Base-by-base conservation (phyloP, 768 basidiomycete species). In the Tylopilus subfusipes region DNA sequence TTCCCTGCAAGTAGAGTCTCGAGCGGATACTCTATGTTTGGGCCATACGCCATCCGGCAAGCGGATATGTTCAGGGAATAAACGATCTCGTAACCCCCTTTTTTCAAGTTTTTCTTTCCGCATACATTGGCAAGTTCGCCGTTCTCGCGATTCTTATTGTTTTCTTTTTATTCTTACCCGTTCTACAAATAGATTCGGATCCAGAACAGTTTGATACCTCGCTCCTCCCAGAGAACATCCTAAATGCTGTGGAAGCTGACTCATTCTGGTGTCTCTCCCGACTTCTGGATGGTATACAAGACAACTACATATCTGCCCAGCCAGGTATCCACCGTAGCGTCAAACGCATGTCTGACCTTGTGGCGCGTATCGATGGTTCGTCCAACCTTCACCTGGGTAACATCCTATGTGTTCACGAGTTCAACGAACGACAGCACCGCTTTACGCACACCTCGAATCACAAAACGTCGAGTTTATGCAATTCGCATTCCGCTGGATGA, bases 401-500 rank as follows among this genome's bases (percentile, higher is more conserved):
- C 7, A 13, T 22, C 18, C 18, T n/a, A 24, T 8, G 14, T 21
- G 43, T 36, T 50, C 11, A 58, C 30, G 18, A 27, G 6, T 33
- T 27, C 31, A 27, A 48, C 43, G 9, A 48, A 54, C 30, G 16
- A 53, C 34, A 96, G 93, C 88, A 19, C 92, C 93, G 2, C 80
- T 99, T n/a, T 80, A 86, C 5, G 75, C 82, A 8, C 97, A 99
- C 72, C 79, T 99, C 48, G 86, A 88, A 57, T 75, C 85, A 12
- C 88, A 99, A 72, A 91, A 90, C 63, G 94, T 99, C 61, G 95
- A 98, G 75, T 99, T 97, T 67, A 97, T 99, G 87, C 97, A 99
- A 68, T 99, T 99, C 64, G 96, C 97, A 36, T 99, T 99, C 74
- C 82, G 97, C 48, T 99, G 97, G 97, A 98, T 99, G 94, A 98